A percentile compares a stretch with the other conserved stretches of the same genome.
Conservation (phyloP, 2,329 filamentous ascomycete species). For the Nothophaeocryptopus gaeumannii region DNA sequence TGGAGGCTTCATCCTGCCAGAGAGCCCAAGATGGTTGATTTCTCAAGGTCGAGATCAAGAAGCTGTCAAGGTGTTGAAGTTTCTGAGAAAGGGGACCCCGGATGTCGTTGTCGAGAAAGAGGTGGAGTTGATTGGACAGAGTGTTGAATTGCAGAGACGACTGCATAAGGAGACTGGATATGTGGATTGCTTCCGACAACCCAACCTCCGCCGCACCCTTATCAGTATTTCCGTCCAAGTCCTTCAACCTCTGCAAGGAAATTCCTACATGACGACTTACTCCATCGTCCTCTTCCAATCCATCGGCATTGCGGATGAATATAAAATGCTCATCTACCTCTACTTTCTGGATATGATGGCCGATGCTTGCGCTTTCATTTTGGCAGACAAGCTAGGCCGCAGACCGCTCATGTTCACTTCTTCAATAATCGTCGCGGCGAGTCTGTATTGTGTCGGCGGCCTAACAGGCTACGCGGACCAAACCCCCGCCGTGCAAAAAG, state of each 20-base stretch:
- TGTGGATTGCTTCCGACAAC: slow-evolving; percentile 7
- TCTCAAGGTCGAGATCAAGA: slow-evolving; percentile 8
- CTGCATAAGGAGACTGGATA: slow-evolving; percentile 5
- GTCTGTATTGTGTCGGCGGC: slow-evolving; percentile 6
- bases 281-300: slow-evolving; percentile 14
- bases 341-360: slow-evolving; percentile 14
- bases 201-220: slow-evolving; percentile 11
- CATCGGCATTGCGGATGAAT: slow-evolving; percentile 12
- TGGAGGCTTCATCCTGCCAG: slow-evolving; percentile 11
- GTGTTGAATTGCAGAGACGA: slow-evolving; percentile 3
- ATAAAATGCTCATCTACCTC: slow-evolving; percentile 16
- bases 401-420: slow-evolving; percentile 14
- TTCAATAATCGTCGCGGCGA: slow-evolving; percentile 2
- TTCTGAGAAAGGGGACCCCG: slow-evolving; percentile 3
- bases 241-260: slow-evolving; percentile 12
- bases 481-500: slow-evolving; percentile 4
- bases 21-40: slow-evolving; percentile 12
- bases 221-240: slow-evolving; percentile 10
- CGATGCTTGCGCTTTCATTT: slow-evolving; percentile 8
- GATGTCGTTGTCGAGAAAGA: slow-evolving; percentile 11
- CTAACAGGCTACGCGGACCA: slow-evolving; percentile 11
- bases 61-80: slow-evolving; percentile 7
- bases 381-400: slow-evolving; percentile 12
- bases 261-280: slow-evolving; percentile 16
- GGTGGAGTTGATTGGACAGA: slow-evolving; percentile 4